Conservation (phyloP, 2,329 filamentous ascomycete genomes). For the Sphaerostilbella broomeana region DNA sequence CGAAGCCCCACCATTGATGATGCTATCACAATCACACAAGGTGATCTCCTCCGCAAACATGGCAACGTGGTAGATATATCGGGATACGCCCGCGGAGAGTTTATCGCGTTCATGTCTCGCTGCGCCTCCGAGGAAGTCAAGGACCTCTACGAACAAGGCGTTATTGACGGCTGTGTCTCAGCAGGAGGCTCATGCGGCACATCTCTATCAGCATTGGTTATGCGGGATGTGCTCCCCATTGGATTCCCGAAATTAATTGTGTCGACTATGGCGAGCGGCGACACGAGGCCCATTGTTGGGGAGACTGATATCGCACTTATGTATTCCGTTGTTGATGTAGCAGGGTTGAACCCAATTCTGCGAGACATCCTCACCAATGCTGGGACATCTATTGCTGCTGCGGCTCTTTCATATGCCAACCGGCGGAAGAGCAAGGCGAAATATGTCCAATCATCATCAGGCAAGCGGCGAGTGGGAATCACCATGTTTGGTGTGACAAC, state of each 20-base stretch:
- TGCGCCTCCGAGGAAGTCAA: conserved; percentile 38
- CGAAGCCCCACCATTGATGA: conserved; percentile 34
- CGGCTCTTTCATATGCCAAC: conserved; percentile 41
- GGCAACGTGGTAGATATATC: conserved; percentile 27
- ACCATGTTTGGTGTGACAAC: conserved; percentile 75
- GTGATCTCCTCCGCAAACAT: conserved; percentile 33
- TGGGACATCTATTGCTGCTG: conserved; percentile 52
- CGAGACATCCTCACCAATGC: conserved; percentile 55
- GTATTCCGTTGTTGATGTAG: conserved; percentile 65
- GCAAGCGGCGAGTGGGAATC: conserved; percentile 50
- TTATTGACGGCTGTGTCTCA: conserved; percentile 50
- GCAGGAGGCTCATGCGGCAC: conserved; percentile 60
- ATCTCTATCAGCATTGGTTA: conserved; percentile 51
- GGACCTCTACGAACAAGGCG: conserved; percentile 28
- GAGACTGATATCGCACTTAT: conserved; percentile 65
- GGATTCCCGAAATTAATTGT: conserved; percentile 66
- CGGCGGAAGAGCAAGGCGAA: conserved; percentile 7
- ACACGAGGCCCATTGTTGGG: conserved; percentile 57
- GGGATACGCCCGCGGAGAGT: conserved; percentile 43
- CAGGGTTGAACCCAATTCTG: conserved; percentile 56
- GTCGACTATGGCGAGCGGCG: conserved; percentile 61
- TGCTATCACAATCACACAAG: conserved; percentile 41
- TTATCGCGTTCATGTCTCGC: conserved; percentile 49
- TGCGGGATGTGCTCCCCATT: conserved; percentile 55
- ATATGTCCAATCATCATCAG: conserved; percentile 1